Evolutionary conservation across 176 grass and related monocot genomes (phyloP).

Genomic region (Triticum urartu): DNA sequence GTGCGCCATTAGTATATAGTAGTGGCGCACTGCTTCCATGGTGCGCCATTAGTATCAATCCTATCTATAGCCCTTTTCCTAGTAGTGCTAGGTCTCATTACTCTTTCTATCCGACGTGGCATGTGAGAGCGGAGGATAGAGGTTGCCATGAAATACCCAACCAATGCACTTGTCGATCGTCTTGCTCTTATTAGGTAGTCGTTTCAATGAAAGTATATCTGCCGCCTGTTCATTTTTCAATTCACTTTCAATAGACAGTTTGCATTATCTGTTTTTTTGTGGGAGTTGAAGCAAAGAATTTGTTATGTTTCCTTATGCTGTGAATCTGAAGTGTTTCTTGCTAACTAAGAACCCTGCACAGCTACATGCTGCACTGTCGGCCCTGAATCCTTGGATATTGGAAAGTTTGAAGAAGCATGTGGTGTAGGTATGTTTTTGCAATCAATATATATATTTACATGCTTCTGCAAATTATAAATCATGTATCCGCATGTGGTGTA

Average conservation of each 20-base stretch:
- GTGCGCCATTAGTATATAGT: too few species aligned
- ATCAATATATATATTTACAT: too few species aligned
- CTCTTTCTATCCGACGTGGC: too few species aligned
- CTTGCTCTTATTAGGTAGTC: conserved; percentile 52
- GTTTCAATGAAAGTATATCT: conserved; percentile 57
- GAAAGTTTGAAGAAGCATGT: too few species aligned
- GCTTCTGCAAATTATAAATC: too few species aligned
- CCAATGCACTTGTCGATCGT: conserved; percentile 76
- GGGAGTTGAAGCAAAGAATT: neutral
- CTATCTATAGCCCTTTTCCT: too few species aligned
- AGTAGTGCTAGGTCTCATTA: too few species aligned
- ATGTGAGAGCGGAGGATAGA: conserved; percentile 19
- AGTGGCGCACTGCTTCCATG: too few species aligned
- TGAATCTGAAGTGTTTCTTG: neutral
- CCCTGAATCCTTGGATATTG: too few species aligned
- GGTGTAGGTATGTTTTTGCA: too few species aligned
- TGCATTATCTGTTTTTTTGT: neutral
- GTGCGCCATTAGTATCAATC: too few species aligned
- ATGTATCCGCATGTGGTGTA: too few species aligned
- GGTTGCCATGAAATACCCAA: conserved; percentile 84
- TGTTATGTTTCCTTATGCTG: neutral
- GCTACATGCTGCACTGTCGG: conserved; percentile 35
- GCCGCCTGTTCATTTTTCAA: neutral
- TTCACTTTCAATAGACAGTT: neutral
- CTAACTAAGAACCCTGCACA: conserved; percentile 73